Percentiles rank a stretch among this genome's conserved stretches.
These are phyloP conservation scores for Alternaria gansuensis DNA, from an alignment of 2,329 filamentous ascomycete genomes.

Conservation along the genomic window DNA sequence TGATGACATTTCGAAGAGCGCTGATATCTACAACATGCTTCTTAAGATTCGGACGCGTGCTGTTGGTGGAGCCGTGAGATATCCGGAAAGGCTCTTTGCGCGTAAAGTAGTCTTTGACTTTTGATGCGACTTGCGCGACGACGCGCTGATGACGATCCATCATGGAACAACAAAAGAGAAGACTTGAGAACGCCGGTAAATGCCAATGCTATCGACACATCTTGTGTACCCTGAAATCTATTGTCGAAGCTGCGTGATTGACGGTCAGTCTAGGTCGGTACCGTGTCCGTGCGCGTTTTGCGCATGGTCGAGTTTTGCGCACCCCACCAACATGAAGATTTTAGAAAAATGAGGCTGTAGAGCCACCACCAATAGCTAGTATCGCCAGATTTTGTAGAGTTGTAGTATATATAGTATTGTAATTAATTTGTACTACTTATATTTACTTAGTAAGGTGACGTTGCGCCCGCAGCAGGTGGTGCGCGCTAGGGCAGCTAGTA, in stretches of 20 bases:
- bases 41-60: constrained; percentile 66
- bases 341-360: too few species aligned
- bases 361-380: too few species aligned
- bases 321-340: too few species aligned
- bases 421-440: too few species aligned
- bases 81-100: constrained; percentile 72
- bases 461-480: too few species aligned
- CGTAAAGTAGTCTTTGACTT: constrained; percentile 61
- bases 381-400: too few species aligned
- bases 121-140: constrained; percentile 58
- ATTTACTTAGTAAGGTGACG: too few species aligned
- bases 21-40: constrained; percentile 70
- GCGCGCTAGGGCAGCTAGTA: too few species aligned
- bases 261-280: constrained; percentile 7
- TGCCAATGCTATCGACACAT: constrained; percentile 36
- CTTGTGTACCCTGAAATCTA: constrained; percentile 6
- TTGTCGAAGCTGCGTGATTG: constrained; percentile 4
- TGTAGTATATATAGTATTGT: too few species aligned
- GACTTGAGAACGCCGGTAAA: constrained; percentile 20
- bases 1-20: constrained; percentile 68
- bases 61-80: constrained; percentile 80
- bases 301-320: too few species aligned
- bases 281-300: too few species aligned
- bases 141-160: constrained; percentile 56
- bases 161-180: background rate